Conservation (phyloP, 139 green algal species). For the Astrephomene gubernaculifera region DNA sequence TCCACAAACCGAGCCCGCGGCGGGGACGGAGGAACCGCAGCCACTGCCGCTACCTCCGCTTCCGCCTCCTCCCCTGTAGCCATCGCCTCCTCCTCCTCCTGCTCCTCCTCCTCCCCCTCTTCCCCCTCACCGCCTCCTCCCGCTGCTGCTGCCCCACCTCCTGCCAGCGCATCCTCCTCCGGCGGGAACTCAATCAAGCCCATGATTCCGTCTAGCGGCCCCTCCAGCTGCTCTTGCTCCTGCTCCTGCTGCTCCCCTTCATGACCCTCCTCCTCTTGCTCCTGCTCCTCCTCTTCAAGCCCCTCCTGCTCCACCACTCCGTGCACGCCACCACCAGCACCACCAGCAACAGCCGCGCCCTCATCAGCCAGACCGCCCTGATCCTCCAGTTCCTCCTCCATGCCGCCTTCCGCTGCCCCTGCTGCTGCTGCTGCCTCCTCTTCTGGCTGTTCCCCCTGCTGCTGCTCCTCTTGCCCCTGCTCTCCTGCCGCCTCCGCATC, state of each 20-base stretch:
- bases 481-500: not conserved
- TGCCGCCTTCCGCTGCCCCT: not conserved
- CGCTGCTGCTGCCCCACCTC: not conserved
- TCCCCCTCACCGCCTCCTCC: not conserved
- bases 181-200: too few species aligned
- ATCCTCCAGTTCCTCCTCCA: too few species aligned
- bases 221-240: too few species aligned
- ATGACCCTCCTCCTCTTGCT: too few species aligned
- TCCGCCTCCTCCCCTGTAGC: not conserved
- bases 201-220: too few species aligned
- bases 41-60: constrained; percentile 6
- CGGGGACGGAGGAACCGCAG: not conserved
- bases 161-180: not conserved
- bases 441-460: not conserved
- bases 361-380: not conserved
- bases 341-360: not conserved
- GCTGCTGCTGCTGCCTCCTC: not conserved
- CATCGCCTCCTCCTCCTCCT: not conserved
- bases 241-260: too few species aligned
- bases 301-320: too few species aligned
- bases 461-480: not conserved
- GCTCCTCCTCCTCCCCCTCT: not conserved
- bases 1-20: constrained; percentile 14
- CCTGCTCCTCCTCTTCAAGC: too few species aligned
- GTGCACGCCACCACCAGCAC: too few species aligned